Base-by-base conservation (phyloP, 306 rosid genomes). In the Quercus gilva region DNA sequence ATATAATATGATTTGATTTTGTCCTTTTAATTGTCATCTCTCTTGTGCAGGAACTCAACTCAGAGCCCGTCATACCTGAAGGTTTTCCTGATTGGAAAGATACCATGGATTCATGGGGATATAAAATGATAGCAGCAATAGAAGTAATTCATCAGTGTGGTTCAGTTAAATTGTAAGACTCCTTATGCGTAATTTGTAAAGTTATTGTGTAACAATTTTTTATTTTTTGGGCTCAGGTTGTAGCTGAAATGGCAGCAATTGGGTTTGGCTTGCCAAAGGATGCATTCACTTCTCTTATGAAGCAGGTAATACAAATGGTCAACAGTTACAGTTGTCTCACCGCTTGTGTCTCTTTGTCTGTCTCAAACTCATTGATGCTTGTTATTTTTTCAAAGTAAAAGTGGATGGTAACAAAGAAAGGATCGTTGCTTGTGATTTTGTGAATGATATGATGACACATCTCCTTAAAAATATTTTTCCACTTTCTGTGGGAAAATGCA, bases 221-320 rank as follows among this genome's bases (percentile, higher is more conserved):
- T 18, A 23, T 60, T 12, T 78, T 53, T 86, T 75, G 74, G 76
- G 49, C 23, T 33, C 86, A 95, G 99, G 95, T 90, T 67, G 99
- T 95, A 74, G 92, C 99, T 71, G 97, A 92, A 85, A 92, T 95
- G 99, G 99, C 96, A 70, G 97, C 97, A 83, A 91, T 94, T 85
- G 97, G 97, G 23, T 94, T 94, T 86, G 97, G 94, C 75, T 89
- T 92, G 88, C 91, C 91, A 21, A 95, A 88, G 85, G 89, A 93
- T 86, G 96, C 99, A 73, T 95, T 95, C 87, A 92, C 97, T 68
- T 91, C 93, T 56, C 90, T 92, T 43, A 95, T 92, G 98, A 89
- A 91, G 92, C 92, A 86, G 96, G 99, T 94, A 53, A 70, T 41
- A 41, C 19, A 28, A 69, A 25, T 70, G 29, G 65, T 56, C 58